A percentile compares a stretch with the other conserved stretches of the same genome.
These are phyloP conservation scores for Huntiella bhutanensis DNA, from an alignment of 2,329 filamentous ascomycete genomes.

Conservation along the genomic window DNA sequence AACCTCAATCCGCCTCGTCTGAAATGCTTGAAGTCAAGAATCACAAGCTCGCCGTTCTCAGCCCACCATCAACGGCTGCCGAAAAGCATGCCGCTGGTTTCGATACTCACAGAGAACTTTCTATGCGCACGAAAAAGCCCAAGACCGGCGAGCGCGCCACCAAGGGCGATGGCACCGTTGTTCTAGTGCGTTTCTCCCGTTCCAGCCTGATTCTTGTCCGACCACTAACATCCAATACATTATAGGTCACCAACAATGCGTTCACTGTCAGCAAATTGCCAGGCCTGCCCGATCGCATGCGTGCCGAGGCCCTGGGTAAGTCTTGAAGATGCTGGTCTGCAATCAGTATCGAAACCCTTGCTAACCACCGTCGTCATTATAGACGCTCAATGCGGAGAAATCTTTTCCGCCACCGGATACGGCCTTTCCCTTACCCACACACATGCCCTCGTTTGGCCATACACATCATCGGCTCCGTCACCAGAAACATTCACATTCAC, in stretches of 20 bases:
- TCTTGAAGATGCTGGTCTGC: slow-evolving; percentile 8
- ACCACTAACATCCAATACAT: neutral
- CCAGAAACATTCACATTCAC: slow-evolving; percentile 66
- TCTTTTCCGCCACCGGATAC: slow-evolving; percentile 49
- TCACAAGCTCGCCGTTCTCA: slow-evolving; percentile 27
- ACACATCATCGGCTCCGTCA: slow-evolving; percentile 47
- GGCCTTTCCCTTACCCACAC: slow-evolving; percentile 65
- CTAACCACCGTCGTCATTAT: slow-evolving; percentile 4
- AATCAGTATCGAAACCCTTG: neutral
- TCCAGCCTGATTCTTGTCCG: neutral
- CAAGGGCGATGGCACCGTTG: slow-evolving; percentile 48
- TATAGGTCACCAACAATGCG: slow-evolving; percentile 61
- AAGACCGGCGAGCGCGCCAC: slow-evolving; percentile 42
- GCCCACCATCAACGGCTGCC: slow-evolving; percentile 10
- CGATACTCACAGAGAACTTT: slow-evolving; percentile 30
- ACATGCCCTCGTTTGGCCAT: slow-evolving; percentile 81
- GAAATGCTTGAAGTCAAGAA: slow-evolving; percentile 39
- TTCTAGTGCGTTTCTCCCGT: slow-evolving; percentile 34
- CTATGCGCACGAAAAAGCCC: slow-evolving; percentile 41
- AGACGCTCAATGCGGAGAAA: slow-evolving; percentile 47
- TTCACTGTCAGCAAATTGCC: slow-evolving; percentile 75
- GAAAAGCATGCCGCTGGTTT: slow-evolving; percentile 27
- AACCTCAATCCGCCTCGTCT: slow-evolving; percentile 20
- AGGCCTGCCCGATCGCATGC: slow-evolving; percentile 60
- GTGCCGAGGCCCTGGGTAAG: slow-evolving; percentile 46